A percentile compares a stretch with the other conserved stretches of the same genome.
Conservation (phyloP, 2,329 filamentous ascomycete species). For the Escovopsis sp. region DNA sequence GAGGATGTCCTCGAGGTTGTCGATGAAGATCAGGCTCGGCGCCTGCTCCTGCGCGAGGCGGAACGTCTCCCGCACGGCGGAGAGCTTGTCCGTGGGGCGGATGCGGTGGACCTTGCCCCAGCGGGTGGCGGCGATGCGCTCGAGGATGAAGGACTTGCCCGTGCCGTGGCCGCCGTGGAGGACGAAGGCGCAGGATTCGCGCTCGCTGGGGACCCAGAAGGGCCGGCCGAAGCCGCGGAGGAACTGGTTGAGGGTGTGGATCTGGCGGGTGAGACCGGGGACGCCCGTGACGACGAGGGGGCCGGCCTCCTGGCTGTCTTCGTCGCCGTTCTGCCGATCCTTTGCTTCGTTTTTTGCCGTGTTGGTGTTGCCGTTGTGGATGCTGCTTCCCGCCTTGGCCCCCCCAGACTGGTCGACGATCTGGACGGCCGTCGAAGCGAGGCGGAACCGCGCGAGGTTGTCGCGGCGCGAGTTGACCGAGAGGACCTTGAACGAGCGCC, state of each 20-base stretch:
- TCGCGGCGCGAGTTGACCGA: constrained; percentile 37
- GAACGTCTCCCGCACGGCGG: constrained; percentile 52
- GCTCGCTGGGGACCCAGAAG: constrained; percentile 15
- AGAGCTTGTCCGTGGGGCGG: constrained; percentile 36
- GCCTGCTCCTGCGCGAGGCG: constrained; percentile 50
- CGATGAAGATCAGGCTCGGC: constrained; percentile 66
- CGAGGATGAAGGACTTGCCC: constrained; percentile 64
- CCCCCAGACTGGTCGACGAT: constrained; percentile 19
- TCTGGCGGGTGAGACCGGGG: constrained; percentile 51
- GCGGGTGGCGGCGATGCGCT: constrained; percentile 47
- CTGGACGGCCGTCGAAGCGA: constrained; percentile 21
- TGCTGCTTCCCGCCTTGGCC: too few relatives aligned
- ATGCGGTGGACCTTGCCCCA: constrained; percentile 59
- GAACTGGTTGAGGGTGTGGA: constrained; percentile 50
- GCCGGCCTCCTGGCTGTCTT: constrained; percentile 10
- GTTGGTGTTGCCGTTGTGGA: too few relatives aligned
- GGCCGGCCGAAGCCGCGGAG: constrained; percentile 38
- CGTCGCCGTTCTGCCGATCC: too few relatives aligned
- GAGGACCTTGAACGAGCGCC: constrained; percentile 34
- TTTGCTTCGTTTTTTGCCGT: too few relatives aligned
- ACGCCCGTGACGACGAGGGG: constrained; percentile 38
- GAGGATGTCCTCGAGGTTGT: constrained; percentile 58
- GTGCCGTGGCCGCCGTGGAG: constrained; percentile 73
- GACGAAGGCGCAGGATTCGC: constrained; percentile 43
- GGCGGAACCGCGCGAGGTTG: constrained; percentile 28